Evolutionary conservation across 2,329 filamentous ascomycete genomes (phyloP), one percentile per base, ranked within the genome.

Genomic region (Colletotrichum musae): DNA sequence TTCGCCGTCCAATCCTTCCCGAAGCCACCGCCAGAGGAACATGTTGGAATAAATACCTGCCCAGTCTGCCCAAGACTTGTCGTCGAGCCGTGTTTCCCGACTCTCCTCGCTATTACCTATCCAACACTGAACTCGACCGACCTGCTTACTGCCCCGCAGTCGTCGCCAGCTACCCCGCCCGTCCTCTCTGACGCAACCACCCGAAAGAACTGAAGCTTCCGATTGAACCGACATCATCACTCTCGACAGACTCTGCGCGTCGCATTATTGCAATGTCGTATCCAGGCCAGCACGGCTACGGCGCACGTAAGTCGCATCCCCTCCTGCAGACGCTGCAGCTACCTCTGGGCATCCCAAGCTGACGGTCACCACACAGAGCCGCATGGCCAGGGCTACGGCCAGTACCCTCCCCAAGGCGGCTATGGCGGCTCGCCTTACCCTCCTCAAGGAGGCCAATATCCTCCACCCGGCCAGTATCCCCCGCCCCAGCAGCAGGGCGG

Each of bases 401-500:
- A 80, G 68, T 77, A 79, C 28, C 76, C 76, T 36, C 75, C 73
- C 18, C 75, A 76, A 4, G 77, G 71, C 62, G 73, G 71, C 15
- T 81, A 81, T 71, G 74, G 77, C 45, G 64, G 58, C 28, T 73
- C 73, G 47, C 73, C 72, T 16, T 75, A 74, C 51, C 70, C 74
- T 24, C 74, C 74, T n/a, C 73, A 74, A 13, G 74, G 75, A 16
- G 77, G 80, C 5, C 77, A 80, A 15, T 80, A 82, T 52, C 81
- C 80, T 58, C 78, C 80, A 6, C 74, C 76, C 1, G 78, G 76
- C 9, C 77, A 79, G 32, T 85, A 84, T 60, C 83, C 84, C 24
- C 79, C 84, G 47, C 77, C 77, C 45, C 74, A 75, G 26, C 77
- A 75, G 26, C 77, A 75, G 16, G 78, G 77, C 66, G 79, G 79